Percentiles rank a stretch among this genome's conserved stretches.
Conservation (phyloP, 2,329 filamentous ascomycete genomes). For the Mollisiaceae sp. region DNA sequence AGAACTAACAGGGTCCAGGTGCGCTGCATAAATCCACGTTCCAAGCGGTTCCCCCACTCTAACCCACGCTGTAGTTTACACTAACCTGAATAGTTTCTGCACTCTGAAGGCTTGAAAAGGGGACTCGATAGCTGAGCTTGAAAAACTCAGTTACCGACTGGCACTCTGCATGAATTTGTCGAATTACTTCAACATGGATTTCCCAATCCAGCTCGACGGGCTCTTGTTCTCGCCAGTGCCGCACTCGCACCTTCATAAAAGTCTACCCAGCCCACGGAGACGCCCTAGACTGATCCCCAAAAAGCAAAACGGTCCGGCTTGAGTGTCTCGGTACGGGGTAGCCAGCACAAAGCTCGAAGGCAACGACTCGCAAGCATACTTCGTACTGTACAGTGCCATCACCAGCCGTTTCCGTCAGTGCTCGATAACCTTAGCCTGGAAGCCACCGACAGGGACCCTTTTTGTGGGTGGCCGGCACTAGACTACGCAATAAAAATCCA, state of each 20-base stretch:
- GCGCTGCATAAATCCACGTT: background rate
- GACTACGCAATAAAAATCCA: background rate
- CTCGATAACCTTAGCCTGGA: background rate
- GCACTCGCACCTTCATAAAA: background rate
- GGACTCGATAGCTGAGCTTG: background rate
- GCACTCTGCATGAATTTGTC: background rate
- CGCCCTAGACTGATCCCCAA: background rate
- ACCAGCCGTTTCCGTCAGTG: background rate
- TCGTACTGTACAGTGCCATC: too few species aligned
- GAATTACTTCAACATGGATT: background rate
- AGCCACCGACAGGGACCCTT: background rate
- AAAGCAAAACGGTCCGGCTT: constrained; percentile 5
- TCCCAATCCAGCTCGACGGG: background rate
- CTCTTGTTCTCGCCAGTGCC: background rate
- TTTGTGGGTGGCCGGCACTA: background rate
- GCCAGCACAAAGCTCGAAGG: background rate
- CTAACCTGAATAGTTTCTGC: background rate
- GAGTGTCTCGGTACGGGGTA: background rate
- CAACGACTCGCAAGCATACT: background rate
- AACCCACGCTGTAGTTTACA: background rate
- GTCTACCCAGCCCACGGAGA: background rate
- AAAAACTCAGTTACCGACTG: background rate
- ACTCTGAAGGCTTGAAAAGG: background rate
- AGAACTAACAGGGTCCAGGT: constrained; percentile 1
- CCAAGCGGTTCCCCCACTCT: constrained; percentile 2